phyloP scores from a whole-genome alignment of 2,329 filamentous ascomycete genomes.

The Arthrobotrys musiformis region DNA sequence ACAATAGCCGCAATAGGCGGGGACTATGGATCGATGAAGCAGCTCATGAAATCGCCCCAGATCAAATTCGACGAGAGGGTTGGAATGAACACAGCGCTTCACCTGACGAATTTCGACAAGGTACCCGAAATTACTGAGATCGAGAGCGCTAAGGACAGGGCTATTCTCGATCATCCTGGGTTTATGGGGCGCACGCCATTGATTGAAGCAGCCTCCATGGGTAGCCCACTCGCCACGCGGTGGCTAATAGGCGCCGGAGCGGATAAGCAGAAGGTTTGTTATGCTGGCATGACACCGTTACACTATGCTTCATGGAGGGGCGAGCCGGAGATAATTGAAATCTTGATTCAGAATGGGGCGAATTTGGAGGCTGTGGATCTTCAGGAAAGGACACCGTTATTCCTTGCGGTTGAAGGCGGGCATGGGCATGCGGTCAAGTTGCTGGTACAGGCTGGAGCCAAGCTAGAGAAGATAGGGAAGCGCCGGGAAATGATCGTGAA shows the following conservation, averaged over 20 bases:
- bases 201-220: constrained; percentile 24
- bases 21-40: constrained; percentile 28
- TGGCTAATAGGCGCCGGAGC: constrained; percentile 39
- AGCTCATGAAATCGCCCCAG: constrained; percentile 43
- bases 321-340: constrained; percentile 17
- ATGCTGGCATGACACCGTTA: constrained; percentile 33
- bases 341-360: constrained; percentile 24
- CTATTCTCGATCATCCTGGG: constrained; percentile 28
- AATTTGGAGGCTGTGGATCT: constrained; percentile 24
- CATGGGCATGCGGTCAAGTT: constrained; percentile 11
- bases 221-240: constrained; percentile 39
- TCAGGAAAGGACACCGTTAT: constrained; percentile 33
- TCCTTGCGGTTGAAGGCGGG: constrained; percentile 7
- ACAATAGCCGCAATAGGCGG: constrained; percentile 12
- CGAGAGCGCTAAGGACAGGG: constrained; percentile 25
- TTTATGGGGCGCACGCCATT: constrained; percentile 14
- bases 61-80: constrained; percentile 30
- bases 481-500: not conserved
- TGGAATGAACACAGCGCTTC: not conserved
- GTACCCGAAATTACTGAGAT: constrained; percentile 36
- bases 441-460: constrained; percentile 17
- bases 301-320: constrained; percentile 31
- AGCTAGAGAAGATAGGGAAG: not conserved
- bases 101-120: constrained; percentile 13
- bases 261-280: constrained; percentile 29